Evolutionary conservation across 208 protist species (phyloP), one percentile per base, ranked within the genome.

Genomic region (Wallacemonas collosoma): DNA sequence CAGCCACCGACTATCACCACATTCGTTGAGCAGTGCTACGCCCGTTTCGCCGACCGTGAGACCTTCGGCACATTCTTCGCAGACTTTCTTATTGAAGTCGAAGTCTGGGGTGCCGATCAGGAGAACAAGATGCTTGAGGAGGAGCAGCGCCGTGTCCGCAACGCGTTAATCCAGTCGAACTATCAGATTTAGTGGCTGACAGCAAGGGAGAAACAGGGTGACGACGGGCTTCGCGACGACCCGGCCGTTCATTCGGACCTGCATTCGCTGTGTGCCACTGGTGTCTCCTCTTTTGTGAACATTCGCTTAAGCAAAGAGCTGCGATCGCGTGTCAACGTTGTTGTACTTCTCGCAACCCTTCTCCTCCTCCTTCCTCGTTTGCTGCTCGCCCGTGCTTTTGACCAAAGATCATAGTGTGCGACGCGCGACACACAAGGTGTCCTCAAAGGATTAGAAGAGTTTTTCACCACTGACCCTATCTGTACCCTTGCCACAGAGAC

Each of bases 51-150:
- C 1, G 75, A 89, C 43, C 72, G 82, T 5, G 50, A 72, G 36
- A 66, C 65, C 56, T 95, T 96, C 65, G 61, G 73, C 35, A 80
- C 75, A 1, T 63, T 68, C 26, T 84, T 94, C 57, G 83, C 92
- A 1, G 92, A 96, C 63, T 95, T 96, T 64, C 73, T 96, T 8
- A 91, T 96, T 60, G 92, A 96, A 66, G 82, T 91, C 61, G 68
- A 86, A 45, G 85, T 96, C 26, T 96, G 92, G 89, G 92, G 89
- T 39, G 92, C 89, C 6, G 92, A 96, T 70, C 79, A 94, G 74
- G 92, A 96, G 74, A 91, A 93, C 68, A 76, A 71, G 53, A 63
- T 96, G 81, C 83, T 89, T 57, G 71, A 82, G 51, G 81, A 89
- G 61, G 87, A 96, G 40, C 47, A 65, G 43, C 38, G 43, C 0